Base-by-base conservation (phyloP, 306 rosid species). In the Morella rubra region DNA sequence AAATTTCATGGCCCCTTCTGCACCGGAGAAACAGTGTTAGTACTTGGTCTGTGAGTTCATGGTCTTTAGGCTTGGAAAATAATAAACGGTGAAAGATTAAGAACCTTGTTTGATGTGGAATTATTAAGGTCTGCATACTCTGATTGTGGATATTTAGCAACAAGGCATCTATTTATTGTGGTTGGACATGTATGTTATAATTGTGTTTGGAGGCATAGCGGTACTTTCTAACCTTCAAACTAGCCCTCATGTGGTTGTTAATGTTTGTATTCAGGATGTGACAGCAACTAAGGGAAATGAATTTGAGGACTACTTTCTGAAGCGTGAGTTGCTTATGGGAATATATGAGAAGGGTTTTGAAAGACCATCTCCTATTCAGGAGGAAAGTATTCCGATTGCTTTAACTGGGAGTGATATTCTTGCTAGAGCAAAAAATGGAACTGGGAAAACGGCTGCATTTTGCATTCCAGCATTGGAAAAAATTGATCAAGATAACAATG, bases 381-480 rank as follows among this genome's bases (percentile, higher is more conserved):
- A 96, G 85, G 99, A 92, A 86, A 92, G 99, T 80, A 96, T 96
- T 74, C 99, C 99, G 32, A 96, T 96, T 84, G 99, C 98, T 70
- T 88, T 96, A 82, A 96, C 99, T 51, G 99, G 99, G 56, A 96
- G 99, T 83, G 99, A 96, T 87, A 92, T 96, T 91, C 96, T 96
- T 74, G 99, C 99, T 52, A 86, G 99, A 80, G 99, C 99, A 20
- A 95, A 95, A 84, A 95, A 95, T 79, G 99, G 99, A 79, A 95
- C 99, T 12, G 99, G 99, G n/a, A 96, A 96, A 85, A 96, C 99
- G 1, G 98, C 99, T 80, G 99, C 99, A 6, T 96, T 96, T 90
- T 92, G 98, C 82, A 76, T 96, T 81, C 99, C 99, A 5, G 99
- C 99, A 40, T 86, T 96, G 86, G 99, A 96, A 86, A 96, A 96